A percentile compares a stretch with the other conserved stretches of the same genome.
phyloP scores from a whole-genome alignment of 768 basidiomycete species.

The Boletellus emodensis region DNA sequence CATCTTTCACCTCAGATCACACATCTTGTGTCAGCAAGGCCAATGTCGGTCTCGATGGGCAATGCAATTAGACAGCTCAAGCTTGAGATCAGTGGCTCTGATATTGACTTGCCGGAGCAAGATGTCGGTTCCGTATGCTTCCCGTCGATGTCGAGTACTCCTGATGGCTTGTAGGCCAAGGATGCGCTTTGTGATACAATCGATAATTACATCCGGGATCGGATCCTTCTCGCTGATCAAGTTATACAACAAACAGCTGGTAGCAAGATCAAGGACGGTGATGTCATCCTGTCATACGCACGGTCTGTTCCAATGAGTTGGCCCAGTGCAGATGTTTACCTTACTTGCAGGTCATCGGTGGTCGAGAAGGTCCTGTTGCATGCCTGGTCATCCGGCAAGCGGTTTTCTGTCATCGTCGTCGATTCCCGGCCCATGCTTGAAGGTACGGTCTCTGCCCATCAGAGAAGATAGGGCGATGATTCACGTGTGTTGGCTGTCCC shows the following conservation, averaged over 20 bases:
- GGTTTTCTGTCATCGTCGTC: constrained; percentile 87
- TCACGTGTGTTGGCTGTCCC: constrained; percentile 1
- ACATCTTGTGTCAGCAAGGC: constrained; percentile 80
- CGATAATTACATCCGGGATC: constrained; percentile 89
- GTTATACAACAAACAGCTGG: constrained; percentile 87
- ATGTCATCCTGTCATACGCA: constrained; percentile 90
- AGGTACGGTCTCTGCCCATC: constrained; percentile 42
- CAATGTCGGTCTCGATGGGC: constrained; percentile 92
- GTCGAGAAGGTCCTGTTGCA: constrained; percentile 85
- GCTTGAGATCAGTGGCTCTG: constrained; percentile 87
- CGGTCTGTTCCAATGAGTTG: constrained; percentile 45
- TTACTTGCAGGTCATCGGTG: constrained; percentile 71
- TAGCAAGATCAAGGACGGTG: constrained; percentile 92
- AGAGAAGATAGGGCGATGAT: not conserved
- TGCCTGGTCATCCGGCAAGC: constrained; percentile 69
- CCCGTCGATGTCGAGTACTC: not conserved
- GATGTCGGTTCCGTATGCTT: constrained; percentile 53
- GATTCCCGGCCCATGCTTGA: constrained; percentile 95
- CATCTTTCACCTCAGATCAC: constrained; percentile 92
- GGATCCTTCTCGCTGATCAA: constrained; percentile 89
- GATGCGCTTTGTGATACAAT: constrained; percentile 78
- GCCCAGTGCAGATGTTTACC: not conserved
- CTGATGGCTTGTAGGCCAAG: constrained; percentile 64
- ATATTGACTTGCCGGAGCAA: constrained; percentile 92
- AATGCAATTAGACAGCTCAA: constrained; percentile 94